Base-by-base conservation (phyloP, 2,329 filamentous ascomycete species). In the Sporothrix humicola region DNA sequence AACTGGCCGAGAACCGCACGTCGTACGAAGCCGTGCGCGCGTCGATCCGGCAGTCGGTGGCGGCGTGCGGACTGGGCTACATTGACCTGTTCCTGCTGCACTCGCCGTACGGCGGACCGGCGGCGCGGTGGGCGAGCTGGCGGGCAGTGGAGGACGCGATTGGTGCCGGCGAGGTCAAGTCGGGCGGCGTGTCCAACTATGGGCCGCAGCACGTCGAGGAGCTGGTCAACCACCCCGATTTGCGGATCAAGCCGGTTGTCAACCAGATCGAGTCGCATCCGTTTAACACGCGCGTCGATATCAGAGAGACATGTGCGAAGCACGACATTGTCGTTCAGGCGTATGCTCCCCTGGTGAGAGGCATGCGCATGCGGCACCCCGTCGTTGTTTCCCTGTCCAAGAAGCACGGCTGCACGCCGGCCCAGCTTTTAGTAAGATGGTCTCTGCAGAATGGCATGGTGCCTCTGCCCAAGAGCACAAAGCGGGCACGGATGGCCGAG, bases 221-320 rank as follows among this genome's bases (percentile, higher is more conserved):
- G 79, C 83, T 94, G 68, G 86, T 93, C 78, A 85, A 37, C 26
- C 66, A 69, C 26, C 15, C 85, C 1, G 87, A 86, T 0, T 90
- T 91, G 0, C 85, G 85, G 0, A 86, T 92, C 63, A 80, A 84
- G 10, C 93, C 93, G 0, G 88, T 89, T 1, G 88, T 95, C 69
- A 95, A 95, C 78, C 93, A 96, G 82, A 91, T 95, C 77, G 92
- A 95, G 80, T 87, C 95, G 1, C 92, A 95, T 75, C 93, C 92
- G 0, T 96, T 95, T 87, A 93, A 95, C 80, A 94, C 92, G 1
- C 88, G 91, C 71, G 85, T 84, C 0, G 85, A 86, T 52, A 94
- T 96, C 75, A 87, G 89, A 0, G 85, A 87, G 13, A 90, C 89
- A 77, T 93, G 93, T 78, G 85, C 88, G 73, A 83, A 88, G 74